Evolutionary conservation across 2,329 filamentous ascomycete species (phyloP).

Genomic region (Aschersonia sp.): DNA sequence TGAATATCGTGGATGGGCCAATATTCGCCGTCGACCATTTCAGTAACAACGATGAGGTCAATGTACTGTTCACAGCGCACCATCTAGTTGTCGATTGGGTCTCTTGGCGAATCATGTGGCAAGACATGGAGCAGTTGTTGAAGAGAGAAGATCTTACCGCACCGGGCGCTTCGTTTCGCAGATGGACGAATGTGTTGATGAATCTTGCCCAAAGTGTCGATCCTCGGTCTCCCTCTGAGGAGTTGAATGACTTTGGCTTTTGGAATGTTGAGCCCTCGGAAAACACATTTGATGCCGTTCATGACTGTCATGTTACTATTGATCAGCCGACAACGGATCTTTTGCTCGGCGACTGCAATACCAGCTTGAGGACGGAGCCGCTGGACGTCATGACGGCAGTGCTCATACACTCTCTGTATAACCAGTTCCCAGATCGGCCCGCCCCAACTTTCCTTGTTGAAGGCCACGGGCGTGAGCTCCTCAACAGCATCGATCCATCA

Average conservation of each 20-base stretch:
- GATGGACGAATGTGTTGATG: not conserved
- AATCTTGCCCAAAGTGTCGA: not conserved
- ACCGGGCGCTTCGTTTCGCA: not conserved
- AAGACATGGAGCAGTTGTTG: constrained; percentile 3
- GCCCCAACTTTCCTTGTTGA: constrained; percentile 13
- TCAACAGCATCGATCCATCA: constrained; percentile 15
- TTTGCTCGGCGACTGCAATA: constrained; percentile 8
- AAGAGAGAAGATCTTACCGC: not conserved
- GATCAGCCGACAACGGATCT: not conserved
- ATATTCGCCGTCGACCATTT: constrained; percentile 9
- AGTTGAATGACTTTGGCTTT: not conserved
- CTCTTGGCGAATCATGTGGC: constrained; percentile 26
- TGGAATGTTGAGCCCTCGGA: not conserved
- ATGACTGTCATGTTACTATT: not conserved
- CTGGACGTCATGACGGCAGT: constrained; percentile 18
- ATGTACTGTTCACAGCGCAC: constrained; percentile 6
- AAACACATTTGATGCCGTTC: not conserved
- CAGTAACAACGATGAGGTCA: constrained; percentile 2
- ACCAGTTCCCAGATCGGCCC: constrained; percentile 12
- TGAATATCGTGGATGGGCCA: constrained; percentile 7
- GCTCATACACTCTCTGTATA: constrained; percentile 13
- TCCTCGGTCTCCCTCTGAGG: not conserved
- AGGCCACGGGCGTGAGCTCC: constrained; percentile 14
- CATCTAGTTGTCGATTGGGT: constrained; percentile 27
- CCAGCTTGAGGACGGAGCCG: constrained; percentile 3